Evolutionary conservation across 768 basidiomycete genomes (phyloP).

Genomic region (Saitozyma sp.): DNA sequence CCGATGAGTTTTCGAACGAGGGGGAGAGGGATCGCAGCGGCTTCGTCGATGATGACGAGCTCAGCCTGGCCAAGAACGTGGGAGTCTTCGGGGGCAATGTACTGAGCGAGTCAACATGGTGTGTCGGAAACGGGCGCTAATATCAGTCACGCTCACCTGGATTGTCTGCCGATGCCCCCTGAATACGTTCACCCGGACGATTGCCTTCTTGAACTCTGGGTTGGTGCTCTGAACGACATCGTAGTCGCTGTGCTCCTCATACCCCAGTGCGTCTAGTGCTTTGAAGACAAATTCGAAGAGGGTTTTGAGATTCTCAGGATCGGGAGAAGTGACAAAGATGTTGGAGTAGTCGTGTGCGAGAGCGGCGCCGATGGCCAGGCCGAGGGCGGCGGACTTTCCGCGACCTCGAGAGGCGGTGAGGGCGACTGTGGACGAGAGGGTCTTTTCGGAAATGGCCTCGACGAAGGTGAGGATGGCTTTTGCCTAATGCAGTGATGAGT

Average conservation of each 20-base stretch:
- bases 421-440: slow-evolving; percentile 88
- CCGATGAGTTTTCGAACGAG: slow-evolving; percentile 93
- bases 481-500: slow-evolving; percentile 51
- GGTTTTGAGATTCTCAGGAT: slow-evolving; percentile 95
- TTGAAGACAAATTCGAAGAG: slow-evolving; percentile 98
- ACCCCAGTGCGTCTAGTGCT: slow-evolving; percentile 88
- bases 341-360: slow-evolving; percentile 93
- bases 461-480: slow-evolving; percentile 92
- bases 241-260: slow-evolving; percentile 96
- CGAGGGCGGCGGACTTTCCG: slow-evolving; percentile 95
- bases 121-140: neutral
- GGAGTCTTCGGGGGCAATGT: slow-evolving; percentile 96
- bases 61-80: slow-evolving; percentile 98
- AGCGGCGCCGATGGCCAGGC: slow-evolving; percentile 88
- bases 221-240: slow-evolving; percentile 97
- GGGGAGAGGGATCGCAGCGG: slow-evolving; percentile 94
- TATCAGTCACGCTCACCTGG: slow-evolving; percentile 61
- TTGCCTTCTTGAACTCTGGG: slow-evolving; percentile 89
- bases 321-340: slow-evolving; percentile 96
- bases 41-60: slow-evolving; percentile 95
- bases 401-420: slow-evolving; percentile 92
- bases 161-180: slow-evolving; percentile 92
- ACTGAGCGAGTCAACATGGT: slow-evolving; percentile 58
- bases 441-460: slow-evolving; percentile 83
- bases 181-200: slow-evolving; percentile 93